Evolutionary conservation across 2,329 filamentous ascomycete species (phyloP).

Genomic region (Alternaria alternata): DNA sequence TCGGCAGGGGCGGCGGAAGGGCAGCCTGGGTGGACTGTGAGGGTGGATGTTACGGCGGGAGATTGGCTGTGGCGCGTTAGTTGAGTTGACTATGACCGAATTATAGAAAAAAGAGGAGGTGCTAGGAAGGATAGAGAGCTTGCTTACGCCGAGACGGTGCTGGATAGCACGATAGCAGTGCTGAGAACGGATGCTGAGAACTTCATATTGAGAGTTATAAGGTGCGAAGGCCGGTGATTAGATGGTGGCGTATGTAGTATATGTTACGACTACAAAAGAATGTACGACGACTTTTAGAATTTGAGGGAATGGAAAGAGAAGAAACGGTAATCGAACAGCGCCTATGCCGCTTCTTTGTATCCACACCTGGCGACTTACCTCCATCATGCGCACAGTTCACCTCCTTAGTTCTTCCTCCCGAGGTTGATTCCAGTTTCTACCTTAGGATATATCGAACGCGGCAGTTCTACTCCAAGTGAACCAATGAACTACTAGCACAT

Average conservation of each 20-base stretch:
- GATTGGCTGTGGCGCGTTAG: slow-evolving; percentile 9
- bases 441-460: not conserved
- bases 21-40: slow-evolving; percentile 26
- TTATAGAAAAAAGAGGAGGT: not conserved
- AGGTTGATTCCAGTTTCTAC: not conserved
- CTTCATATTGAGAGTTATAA: not conserved
- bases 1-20: slow-evolving; percentile 24
- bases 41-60: slow-evolving; percentile 18
- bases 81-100: not conserved
- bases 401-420: not conserved
- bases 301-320: not conserved
- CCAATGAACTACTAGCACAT: not conserved
- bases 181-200: not conserved
- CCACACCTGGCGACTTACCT: not conserved
- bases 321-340: not conserved
- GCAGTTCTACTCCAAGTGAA: not conserved
- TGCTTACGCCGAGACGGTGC: slow-evolving; percentile 14
- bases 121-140: too few species aligned
- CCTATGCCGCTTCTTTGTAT: not conserved
- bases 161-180: not conserved
- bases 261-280: not conserved
- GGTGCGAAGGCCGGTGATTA: not conserved
- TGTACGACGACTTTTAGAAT: not conserved
- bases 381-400: not conserved
- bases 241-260: not conserved